These are phyloP conservation scores for Solanum hybrid DNA, from an alignment of 305 asterid species.

Conservation along the genomic window DNA sequence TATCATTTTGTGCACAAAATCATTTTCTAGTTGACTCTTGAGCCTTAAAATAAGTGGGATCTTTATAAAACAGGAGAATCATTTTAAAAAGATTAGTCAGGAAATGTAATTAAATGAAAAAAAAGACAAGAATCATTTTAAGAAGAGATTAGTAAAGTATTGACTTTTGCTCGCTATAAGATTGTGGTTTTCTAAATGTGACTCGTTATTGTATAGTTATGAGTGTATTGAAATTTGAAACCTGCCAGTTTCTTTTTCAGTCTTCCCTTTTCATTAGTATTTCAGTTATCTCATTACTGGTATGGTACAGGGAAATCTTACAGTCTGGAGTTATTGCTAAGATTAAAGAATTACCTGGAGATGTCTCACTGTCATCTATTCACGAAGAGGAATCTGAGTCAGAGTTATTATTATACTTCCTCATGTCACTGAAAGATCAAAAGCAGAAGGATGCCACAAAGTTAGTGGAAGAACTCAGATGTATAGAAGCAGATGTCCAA, in stretches of 20 bases:
- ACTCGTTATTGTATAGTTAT: neutral
- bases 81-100: no score
- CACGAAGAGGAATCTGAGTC: slow-evolving; percentile 59
- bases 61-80: no score
- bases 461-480: slow-evolving; percentile 52
- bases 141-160: neutral
- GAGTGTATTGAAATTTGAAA: neutral
- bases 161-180: neutral
- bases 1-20: neutral
- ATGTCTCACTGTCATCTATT: slow-evolving; percentile 39
- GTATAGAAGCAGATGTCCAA: slow-evolving; percentile 72
- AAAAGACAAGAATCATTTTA: neutral
- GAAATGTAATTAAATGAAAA: neutral
- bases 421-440: slow-evolving; percentile 48
- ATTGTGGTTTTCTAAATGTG: neutral
- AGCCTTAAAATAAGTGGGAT: neutral
- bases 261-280: neutral
- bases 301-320: slow-evolving; percentile 59
- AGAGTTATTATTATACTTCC: slow-evolving; percentile 59
- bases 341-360: slow-evolving; percentile 27
- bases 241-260: neutral
- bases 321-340: slow-evolving; percentile 47
- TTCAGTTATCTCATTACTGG: neutral
- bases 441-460: slow-evolving; percentile 60
- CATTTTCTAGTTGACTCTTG: neutral